Evolutionary conservation across 2,329 filamentous ascomycete genomes (phyloP), one percentile per base, ranked within the genome.

Genomic region (Phialophora macrospora): DNA sequence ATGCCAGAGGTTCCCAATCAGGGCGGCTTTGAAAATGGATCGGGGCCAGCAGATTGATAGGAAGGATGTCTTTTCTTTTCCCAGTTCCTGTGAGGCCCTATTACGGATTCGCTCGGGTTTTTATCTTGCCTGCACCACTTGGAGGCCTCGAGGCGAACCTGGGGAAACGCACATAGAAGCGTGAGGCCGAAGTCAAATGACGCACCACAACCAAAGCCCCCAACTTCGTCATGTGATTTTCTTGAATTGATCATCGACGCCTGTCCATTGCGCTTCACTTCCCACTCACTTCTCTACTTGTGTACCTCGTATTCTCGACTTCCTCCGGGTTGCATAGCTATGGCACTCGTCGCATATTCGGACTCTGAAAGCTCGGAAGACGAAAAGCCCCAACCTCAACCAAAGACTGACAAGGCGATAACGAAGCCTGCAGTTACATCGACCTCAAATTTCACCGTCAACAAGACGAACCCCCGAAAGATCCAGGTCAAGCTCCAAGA

Each of bases 321-420:
- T 41, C 34, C 14, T n/a, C 17, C 7, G 7, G 38, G 0, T 4
- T n/a, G 17, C 38, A 3, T 44, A 17, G 38, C 17, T 17, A 95
- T 95, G 91, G 88, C 85, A 14, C 82, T 96, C 32, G 91, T 95
- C 71, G 88, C 90, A 68, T 96, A 96, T 73, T 93, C 91, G 3
- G 92, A 93, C 75, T 95, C 89, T 0, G 89, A 90, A 72, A 80
- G 77, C 55, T 92, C 88, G 12, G 90, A 90, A 62, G 82, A 83
- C 17, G 89, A 91, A 62, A 73, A 62, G 65, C 72, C 77, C 69
- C 70, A 76, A 60, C 48, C 70, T 56, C 70, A 76, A 63, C 48
- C 70, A 55, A 64, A 74, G 24, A 73, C 77, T 30, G 75, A 80
- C 24, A 85, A 67, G 49, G 58, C 70, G 41, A 48, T 69, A 70